phyloP scores from a whole-genome alignment of 2,329 filamentous ascomycete species.

The Monosporascus sp. region DNA sequence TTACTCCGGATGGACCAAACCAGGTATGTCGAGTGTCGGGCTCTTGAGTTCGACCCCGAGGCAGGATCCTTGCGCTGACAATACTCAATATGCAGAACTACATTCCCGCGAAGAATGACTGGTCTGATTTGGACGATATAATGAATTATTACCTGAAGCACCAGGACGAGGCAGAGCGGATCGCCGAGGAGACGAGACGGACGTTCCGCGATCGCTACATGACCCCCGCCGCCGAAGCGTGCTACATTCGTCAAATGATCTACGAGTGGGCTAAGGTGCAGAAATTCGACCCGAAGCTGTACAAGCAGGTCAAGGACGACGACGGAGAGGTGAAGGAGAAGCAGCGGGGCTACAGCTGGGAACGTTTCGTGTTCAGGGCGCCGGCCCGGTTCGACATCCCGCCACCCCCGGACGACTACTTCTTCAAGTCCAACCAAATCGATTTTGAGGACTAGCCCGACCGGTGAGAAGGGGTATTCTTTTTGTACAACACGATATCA shows the following conservation, averaged over 20 bases:
- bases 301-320: not conserved
- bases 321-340: slow-evolving; percentile 1
- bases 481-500: not conserved
- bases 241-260: slow-evolving; percentile 43
- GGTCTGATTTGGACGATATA: slow-evolving; percentile 29
- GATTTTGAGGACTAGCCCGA: slow-evolving; percentile 3
- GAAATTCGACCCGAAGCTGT: slow-evolving; percentile 3
- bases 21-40: slow-evolving; percentile 25
- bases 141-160: slow-evolving; percentile 37
- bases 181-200: slow-evolving; percentile 33
- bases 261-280: slow-evolving; percentile 8
- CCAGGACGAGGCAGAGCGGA: slow-evolving; percentile 37
- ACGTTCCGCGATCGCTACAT: slow-evolving; percentile 40
- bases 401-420: slow-evolving; percentile 2
- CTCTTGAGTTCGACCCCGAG: slow-evolving; percentile 10
- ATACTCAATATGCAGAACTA: slow-evolving; percentile 36
- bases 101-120: slow-evolving; percentile 41
- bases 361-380: slow-evolving; percentile 1
- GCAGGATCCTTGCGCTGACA: not conserved
- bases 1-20: slow-evolving; percentile 18
- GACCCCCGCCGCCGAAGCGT: slow-evolving; percentile 48
- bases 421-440: slow-evolving; percentile 4
- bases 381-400: slow-evolving; percentile 2
- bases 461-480: not conserved
- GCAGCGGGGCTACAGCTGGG: slow-evolving; percentile 1